Evolutionary conservation across 1,139 yeast species (phyloP), one percentile per base, ranked within the genome.

Genomic region (Yamadazyma membranifaciens): DNA sequence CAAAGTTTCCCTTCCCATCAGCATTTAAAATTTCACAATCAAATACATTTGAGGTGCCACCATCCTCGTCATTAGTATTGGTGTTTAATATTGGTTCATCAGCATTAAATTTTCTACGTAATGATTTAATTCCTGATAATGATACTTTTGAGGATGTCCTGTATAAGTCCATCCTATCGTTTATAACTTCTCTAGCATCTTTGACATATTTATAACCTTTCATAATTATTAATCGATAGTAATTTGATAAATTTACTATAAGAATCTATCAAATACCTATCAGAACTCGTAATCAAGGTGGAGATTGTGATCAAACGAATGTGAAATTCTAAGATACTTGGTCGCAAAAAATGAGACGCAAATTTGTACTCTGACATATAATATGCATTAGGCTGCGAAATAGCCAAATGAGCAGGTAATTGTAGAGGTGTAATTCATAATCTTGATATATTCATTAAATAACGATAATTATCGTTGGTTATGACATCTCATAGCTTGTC

Each of bases 1-100:
- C 62, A 55, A 91, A 80, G 45, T 73, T 67, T 2, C 94, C 94
- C 24, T 62, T 45, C 6, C 59, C 62, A 42, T 67, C 69, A 1
- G 67, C 59, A 25, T 52, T 53, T 30, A 73, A 54, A 16, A 63
- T 63, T 27, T 50, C 45, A 46, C 76, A 69, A n/a, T 58, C 63
- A 37, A 66, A 39, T 6, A 36, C 33, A 14, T 38, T 31, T 3
- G 16, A 9, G 24, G 24, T 20, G 24, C 5, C 7, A n/a, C 14
- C 31, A 10, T 27, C 31, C 2, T 36, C 17, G 12, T 33, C 38
- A 6, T 22, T 20, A 28, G 34, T 32, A 5, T 42, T 43, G 3
- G 56, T 50, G 11, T 43, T 24, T 4, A 54, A 45, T 11, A 63
- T 61, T 4, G 59, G 52, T 14, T 54, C 54, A 22, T 44, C 37